Percentiles rank a stretch among this genome's conserved stretches.
These are phyloP conservation scores for Yamadazyma laniorum DNA, from an alignment of 805 yeast species.

Conservation along the genomic window DNA sequence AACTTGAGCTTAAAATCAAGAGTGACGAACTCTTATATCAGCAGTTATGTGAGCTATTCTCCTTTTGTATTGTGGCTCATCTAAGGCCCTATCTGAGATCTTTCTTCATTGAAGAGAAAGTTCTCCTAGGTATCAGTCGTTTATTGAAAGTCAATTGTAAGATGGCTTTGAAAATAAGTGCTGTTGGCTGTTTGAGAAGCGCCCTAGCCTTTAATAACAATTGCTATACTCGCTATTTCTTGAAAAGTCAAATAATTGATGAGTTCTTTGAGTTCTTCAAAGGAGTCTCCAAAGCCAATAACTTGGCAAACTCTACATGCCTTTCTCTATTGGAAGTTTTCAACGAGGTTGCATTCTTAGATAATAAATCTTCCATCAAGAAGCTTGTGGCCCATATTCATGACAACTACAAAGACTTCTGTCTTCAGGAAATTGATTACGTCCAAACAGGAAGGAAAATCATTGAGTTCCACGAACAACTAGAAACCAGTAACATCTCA, in stretches of 20 bases:
- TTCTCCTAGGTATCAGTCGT: slow-evolving; percentile 54
- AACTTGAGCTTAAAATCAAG: slow-evolving; percentile 7
- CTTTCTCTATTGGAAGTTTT: slow-evolving; percentile 59
- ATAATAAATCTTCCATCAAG: slow-evolving; percentile 13
- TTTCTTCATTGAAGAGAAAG: slow-evolving; percentile 59
- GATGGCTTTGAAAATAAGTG: slow-evolving; percentile 60
- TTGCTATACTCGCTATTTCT: slow-evolving; percentile 53
- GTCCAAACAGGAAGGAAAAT: slow-evolving; percentile 30
- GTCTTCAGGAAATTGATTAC: slow-evolving; percentile 24
- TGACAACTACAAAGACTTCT: slow-evolving; percentile 27
- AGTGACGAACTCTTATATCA: slow-evolving; percentile 47
- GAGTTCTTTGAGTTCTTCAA: slow-evolving; percentile 50
- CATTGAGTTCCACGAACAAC: slow-evolving; percentile 13
- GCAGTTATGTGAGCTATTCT: slow-evolving; percentile 67
- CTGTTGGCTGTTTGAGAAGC: slow-evolving; percentile 65
- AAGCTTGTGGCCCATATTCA: slow-evolving; percentile 30
- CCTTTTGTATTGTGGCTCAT: slow-evolving; percentile 67
- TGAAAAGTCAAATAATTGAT: slow-evolving; percentile 51
- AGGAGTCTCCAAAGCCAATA: slow-evolving; percentile 50
- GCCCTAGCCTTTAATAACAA: slow-evolving; percentile 63
- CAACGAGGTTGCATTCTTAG: slow-evolving; percentile 26
- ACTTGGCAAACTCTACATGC: slow-evolving; percentile 71
- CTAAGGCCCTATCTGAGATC: slow-evolving; percentile 54
- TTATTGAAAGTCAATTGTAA: slow-evolving; percentile 44
- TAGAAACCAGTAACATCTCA: slow-evolving; percentile 5